Conservation (phyloP, 768 basidiomycete genomes). For the Suillus clintonianus region DNA sequence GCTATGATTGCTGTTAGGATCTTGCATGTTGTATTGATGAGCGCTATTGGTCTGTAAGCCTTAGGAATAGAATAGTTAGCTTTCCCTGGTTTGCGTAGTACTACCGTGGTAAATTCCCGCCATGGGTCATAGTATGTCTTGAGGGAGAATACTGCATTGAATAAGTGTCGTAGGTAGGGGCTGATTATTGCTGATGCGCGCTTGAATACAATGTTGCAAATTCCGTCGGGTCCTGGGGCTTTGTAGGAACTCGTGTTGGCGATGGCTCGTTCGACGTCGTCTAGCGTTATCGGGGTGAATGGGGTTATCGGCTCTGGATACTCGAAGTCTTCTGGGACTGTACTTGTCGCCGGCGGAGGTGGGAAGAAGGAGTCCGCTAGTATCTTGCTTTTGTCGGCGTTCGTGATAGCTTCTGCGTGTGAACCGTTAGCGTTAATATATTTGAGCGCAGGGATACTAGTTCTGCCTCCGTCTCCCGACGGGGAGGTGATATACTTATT, state of each 20-base stretch:
- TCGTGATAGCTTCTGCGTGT: not conserved
- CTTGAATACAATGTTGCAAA: conserved; percentile 27
- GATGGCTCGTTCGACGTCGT: conserved; percentile 11
- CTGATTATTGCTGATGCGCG: no score
- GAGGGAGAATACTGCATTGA: no score
- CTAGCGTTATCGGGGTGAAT: conserved; percentile 1
- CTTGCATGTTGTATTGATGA: no score
- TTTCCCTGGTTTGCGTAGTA: no score
- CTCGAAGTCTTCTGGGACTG: not conserved
- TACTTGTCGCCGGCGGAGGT: conserved; percentile 1
- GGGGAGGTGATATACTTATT: conserved; percentile 14
- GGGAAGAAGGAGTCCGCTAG: conserved; percentile 28
- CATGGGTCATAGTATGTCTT: no score
- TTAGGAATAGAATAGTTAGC: no score
- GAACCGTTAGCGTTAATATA: not conserved
- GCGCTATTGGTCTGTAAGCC: no score
- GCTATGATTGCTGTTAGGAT: no score
- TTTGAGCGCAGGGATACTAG: not conserved
- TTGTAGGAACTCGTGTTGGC: conserved; percentile 15
- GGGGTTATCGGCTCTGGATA: conserved; percentile 2
- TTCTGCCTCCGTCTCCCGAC: not conserved
- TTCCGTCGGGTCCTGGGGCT: conserved; percentile 28
- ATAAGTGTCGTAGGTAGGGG: no score
- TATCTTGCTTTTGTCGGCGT: conserved; percentile 20
- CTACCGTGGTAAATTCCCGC: no score